phyloP scores from a whole-genome alignment of 1,284 basidiomycete genomes.

The Agaricales sp. region DNA sequence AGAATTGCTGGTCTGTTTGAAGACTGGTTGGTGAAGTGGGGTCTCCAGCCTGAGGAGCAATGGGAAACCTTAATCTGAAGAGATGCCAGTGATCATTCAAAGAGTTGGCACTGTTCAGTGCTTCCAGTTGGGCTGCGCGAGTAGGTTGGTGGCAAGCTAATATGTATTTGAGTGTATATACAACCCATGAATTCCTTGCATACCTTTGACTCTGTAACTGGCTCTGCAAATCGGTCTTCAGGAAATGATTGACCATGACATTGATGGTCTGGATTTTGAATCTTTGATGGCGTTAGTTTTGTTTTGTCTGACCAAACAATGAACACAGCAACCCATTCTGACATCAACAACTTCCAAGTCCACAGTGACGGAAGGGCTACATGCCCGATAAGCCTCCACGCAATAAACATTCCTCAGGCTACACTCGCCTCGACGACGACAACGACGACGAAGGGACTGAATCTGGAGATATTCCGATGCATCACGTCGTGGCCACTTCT shows the following conservation, averaged over 20 bases:
- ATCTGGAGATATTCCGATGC: background rate
- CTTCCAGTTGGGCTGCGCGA: no score
- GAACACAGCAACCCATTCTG: background rate
- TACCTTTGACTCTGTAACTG: no score
- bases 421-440: conserved; percentile 1
- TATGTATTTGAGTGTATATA: no score
- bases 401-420: background rate
- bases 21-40: conserved; percentile 33
- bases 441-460: background rate
- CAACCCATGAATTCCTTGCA: no score
- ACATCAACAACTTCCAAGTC: conserved; percentile 2
- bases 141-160: no score
- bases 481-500: background rate
- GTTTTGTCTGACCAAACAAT: background rate
- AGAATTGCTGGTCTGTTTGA: conserved; percentile 39
- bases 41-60: conserved; percentile 20
- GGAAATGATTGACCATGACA: no score
- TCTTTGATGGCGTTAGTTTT: background rate
- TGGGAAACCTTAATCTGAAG: conserved; percentile 8
- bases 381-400: conserved; percentile 2
- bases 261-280: no score
- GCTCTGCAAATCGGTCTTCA: no score
- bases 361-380: conserved; percentile 1
- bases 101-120: no score
- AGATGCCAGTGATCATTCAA: no score